Percentiles rank a stretch among this genome's conserved stretches.
Evolutionary conservation across 1,284 basidiomycete species (phyloP).

Genomic region (Golubevia sp.): DNA sequence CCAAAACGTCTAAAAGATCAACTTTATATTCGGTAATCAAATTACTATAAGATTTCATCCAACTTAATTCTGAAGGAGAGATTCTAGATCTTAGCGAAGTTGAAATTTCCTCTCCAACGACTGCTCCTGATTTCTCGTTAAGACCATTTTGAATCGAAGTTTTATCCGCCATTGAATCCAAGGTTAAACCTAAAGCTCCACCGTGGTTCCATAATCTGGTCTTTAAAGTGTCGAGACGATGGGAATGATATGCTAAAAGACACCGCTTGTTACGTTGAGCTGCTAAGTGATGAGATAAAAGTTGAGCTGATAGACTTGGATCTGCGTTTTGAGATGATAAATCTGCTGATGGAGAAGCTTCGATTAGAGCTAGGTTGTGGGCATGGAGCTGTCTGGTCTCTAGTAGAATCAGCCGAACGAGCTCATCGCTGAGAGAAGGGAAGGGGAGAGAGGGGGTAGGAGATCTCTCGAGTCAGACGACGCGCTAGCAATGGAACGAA

Average conservation of each 20-base stretch:
- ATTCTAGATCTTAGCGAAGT: slow-evolving; percentile 13
- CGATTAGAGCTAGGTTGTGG: slow-evolving; percentile 18
- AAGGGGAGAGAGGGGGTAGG: background rate
- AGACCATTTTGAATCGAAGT: background rate
- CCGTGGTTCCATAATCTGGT: slow-evolving; percentile 24
- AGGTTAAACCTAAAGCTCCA: slow-evolving; percentile 22
- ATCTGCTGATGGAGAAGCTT: slow-evolving; percentile 18
- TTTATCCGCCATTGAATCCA: slow-evolving; percentile 18
- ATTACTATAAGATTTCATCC: slow-evolving; percentile 19
- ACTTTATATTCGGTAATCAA: slow-evolving; percentile 28
- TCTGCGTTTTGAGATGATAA: slow-evolving; percentile 15
- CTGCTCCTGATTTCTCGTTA: slow-evolving; percentile 1
- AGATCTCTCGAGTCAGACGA: background rate
- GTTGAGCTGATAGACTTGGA: slow-evolving; percentile 30
- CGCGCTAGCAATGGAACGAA: background rate
- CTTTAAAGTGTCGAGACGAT: slow-evolving; percentile 32
- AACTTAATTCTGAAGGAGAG: slow-evolving; percentile 21
- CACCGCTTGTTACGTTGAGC: slow-evolving; percentile 51
- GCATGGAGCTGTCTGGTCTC: slow-evolving; percentile 53
- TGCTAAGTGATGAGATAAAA: slow-evolving; percentile 43
- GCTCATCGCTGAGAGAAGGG: slow-evolving; percentile 41
- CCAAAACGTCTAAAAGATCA: slow-evolving; percentile 31
- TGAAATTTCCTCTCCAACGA: background rate
- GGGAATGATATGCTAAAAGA: slow-evolving; percentile 47
- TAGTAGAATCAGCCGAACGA: slow-evolving; percentile 35